Conservation (phyloP, 495 filamentous ascomycete species). For the Penicillium samsonianum region DNA sequence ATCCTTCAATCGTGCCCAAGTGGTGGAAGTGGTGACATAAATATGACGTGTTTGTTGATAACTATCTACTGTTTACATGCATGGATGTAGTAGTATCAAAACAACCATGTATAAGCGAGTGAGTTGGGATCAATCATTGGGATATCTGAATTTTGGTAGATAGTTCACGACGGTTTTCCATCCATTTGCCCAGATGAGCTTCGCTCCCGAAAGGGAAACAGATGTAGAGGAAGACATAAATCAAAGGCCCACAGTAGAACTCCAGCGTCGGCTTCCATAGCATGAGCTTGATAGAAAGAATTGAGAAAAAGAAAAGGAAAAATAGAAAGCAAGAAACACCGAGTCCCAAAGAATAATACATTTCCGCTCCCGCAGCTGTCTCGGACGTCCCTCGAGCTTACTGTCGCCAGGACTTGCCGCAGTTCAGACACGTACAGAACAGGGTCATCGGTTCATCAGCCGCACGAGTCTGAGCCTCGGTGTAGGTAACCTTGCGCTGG, state of each 20-base stretch:
- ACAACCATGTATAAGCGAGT: background rate
- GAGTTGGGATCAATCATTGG: background rate
- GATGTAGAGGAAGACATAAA: constrained; percentile 1
- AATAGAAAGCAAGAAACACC: constrained; percentile 17
- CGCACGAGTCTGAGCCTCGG: constrained; percentile 90
- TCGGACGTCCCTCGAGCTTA: constrained; percentile 18
- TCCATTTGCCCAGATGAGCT: background rate
- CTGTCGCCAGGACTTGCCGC: constrained; percentile 54
- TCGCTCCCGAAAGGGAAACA: background rate
- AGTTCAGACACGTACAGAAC: constrained; percentile 53
- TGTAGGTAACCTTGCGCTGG: constrained; percentile 91
- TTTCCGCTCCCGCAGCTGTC: constrained; percentile 9
- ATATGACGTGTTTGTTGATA: constrained; percentile 8
- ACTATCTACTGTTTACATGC: background rate
- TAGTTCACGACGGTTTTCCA: background rate
- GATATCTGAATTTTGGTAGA: constrained; percentile 10
- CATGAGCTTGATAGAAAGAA: constrained; percentile 4
- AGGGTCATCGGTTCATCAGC: constrained; percentile 70
- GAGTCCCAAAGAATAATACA: constrained; percentile 24
- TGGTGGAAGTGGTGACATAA: constrained; percentile 7
- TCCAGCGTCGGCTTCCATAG: constrained; percentile 16
- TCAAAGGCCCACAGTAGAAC: constrained; percentile 14
- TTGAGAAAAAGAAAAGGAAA: constrained; percentile 11
- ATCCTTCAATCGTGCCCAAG: too few relatives aligned
- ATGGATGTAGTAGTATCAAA: background rate